These are phyloP conservation scores for Sesbania bispinosa DNA, from an alignment of 306 rosid genomes.

Conservation along the genomic window DNA sequence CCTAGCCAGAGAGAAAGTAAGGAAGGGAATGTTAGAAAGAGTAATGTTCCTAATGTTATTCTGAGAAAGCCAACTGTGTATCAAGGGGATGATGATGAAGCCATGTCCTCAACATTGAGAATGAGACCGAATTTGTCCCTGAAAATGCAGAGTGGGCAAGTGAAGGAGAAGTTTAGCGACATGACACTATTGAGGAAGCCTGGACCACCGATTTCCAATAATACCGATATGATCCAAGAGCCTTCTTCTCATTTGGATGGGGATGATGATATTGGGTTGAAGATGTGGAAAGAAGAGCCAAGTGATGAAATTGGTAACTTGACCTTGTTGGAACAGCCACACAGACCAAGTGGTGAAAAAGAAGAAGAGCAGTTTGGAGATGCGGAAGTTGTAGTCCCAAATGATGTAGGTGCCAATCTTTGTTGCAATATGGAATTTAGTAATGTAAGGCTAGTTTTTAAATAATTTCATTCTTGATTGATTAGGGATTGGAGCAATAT, in stretches of 20 bases:
- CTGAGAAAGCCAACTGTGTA: constrained; percentile 66
- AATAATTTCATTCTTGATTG: constrained; percentile 33
- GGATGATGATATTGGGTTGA: constrained; percentile 30
- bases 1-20: constrained; percentile 36
- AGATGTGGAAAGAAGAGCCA: constrained; percentile 35
- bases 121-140: constrained; percentile 69
- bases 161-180: constrained; percentile 65
- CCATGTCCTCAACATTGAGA: constrained; percentile 46
- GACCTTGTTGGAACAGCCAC: constrained; percentile 54
- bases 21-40: constrained; percentile 33
- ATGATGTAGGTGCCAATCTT: constrained; percentile 43
- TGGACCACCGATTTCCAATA: constrained; percentile 34
- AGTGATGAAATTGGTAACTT: constrained; percentile 31
- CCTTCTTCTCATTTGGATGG: constrained; percentile 24
- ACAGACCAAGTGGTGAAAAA: constrained; percentile 6
- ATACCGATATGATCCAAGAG: constrained; percentile 29
- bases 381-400: constrained; percentile 20
- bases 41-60: constrained; percentile 70
- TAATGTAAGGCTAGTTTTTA: not conserved
- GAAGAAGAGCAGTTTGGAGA: constrained; percentile 21
- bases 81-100: constrained; percentile 49
- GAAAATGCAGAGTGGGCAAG: constrained; percentile 42
- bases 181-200: constrained; percentile 90
- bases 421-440: constrained; percentile 15
- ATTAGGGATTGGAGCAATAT: constrained; percentile 52